These are phyloP conservation scores for Aspergillus sp. DNA, from an alignment of 2,329 filamentous ascomycete genomes.

Conservation along the genomic window DNA sequence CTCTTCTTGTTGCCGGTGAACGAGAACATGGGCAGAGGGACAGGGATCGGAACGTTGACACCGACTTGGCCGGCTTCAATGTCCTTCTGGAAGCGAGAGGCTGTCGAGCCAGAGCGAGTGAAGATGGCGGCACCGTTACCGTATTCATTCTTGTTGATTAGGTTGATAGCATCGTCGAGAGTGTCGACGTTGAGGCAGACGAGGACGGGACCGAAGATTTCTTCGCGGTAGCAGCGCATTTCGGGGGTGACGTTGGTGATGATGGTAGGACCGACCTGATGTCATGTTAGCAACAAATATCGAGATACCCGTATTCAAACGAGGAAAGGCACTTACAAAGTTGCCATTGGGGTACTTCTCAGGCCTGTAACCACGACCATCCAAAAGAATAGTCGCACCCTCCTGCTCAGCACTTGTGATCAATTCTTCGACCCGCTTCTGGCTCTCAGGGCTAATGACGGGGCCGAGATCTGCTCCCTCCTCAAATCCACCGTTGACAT, in stretches of 20 bases:
- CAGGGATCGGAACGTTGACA: constrained; percentile 61
- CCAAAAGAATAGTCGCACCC: constrained; percentile 57
- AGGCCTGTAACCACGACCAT: constrained; percentile 55
- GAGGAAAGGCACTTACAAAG: constrained; percentile 44
- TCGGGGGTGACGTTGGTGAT: constrained; percentile 59
- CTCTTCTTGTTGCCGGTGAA: constrained; percentile 77
- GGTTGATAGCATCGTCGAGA: constrained; percentile 55
- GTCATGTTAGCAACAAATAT: not conserved
- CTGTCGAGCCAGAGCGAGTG: constrained; percentile 55
- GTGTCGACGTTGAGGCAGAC: constrained; percentile 55
- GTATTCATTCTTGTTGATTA: constrained; percentile 62
- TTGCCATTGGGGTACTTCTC: constrained; percentile 61
- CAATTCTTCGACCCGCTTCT: constrained; percentile 56
- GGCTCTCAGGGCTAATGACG: constrained; percentile 57
- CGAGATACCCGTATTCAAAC: not conserved
- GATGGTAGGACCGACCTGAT: constrained; percentile 57
- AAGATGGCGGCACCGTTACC: constrained; percentile 63
- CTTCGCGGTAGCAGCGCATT: constrained; percentile 61
- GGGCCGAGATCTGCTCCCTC: constrained; percentile 58
- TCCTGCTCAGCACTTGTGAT: constrained; percentile 57
- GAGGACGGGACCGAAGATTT: constrained; percentile 62
- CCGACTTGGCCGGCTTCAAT: constrained; percentile 61
- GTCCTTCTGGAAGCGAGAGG: constrained; percentile 56
- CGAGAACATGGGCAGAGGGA: constrained; percentile 56
- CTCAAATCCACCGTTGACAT: constrained; percentile 58